phyloP scores from a whole-genome alignment of 192 early-diverging fungal genomes.

The Geranomyces michiganensis region DNA sequence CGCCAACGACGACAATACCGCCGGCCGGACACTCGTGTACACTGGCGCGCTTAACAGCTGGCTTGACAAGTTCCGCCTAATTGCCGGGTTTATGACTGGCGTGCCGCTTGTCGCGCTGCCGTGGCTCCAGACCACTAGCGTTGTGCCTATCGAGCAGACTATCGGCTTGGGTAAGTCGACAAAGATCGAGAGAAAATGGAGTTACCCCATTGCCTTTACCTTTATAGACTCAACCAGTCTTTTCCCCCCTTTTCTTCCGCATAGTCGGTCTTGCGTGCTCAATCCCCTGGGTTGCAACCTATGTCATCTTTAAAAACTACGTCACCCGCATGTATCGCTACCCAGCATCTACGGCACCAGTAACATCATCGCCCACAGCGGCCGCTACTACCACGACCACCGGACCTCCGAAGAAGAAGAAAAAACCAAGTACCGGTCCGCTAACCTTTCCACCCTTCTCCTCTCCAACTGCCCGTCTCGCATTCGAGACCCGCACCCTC shows the following conservation, averaged over 20 bases:
- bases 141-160: constrained; percentile 4
- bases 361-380: no score
- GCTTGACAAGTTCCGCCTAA: not conserved
- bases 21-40: not conserved
- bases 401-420: no score
- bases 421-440: no score
- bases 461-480: no score
- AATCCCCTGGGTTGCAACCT: not conserved
- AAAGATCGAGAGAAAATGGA: no score
- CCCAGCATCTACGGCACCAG: no score
- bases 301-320: not conserved
- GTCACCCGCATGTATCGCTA: not conserved
- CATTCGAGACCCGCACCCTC: no score
- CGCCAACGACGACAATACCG: not conserved
- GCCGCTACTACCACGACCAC: no score
- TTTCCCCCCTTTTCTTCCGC: not conserved
- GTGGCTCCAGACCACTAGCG: not conserved
- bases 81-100: not conserved
- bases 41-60: not conserved
- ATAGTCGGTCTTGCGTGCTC: not conserved
- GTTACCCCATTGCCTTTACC: no score
- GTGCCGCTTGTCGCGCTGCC: not conserved
- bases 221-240: no score
- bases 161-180: not conserved
- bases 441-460: no score